These are phyloP conservation scores for Diplogelasinospora grovesii DNA, from an alignment of 495 filamentous ascomycete genomes.

Conservation along the genomic window DNA sequence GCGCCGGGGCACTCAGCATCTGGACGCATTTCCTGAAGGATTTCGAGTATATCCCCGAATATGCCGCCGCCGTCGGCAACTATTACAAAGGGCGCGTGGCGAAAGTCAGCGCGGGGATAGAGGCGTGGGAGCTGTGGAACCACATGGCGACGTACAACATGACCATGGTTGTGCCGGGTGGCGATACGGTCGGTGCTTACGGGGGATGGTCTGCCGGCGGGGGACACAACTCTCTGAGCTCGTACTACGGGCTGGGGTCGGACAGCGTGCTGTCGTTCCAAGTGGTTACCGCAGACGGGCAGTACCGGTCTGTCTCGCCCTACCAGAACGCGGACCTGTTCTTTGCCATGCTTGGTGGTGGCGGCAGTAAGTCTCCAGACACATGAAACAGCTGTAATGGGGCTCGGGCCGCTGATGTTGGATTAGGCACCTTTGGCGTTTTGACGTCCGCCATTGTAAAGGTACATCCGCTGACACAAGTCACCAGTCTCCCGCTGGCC, in stretches of 20 bases:
- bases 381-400: too few species aligned
- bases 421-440: conserved; percentile 46
- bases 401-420: too few species aligned
- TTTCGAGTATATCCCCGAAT: conserved; percentile 30
- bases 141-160: conserved; percentile 28
- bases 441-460: conserved; percentile 44
- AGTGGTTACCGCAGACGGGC: conserved; percentile 48
- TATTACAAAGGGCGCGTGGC: conserved; percentile 33
- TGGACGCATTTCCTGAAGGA: conserved; percentile 52
- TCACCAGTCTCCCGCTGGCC: conserved; percentile 19
- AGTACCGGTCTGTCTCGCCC: conserved; percentile 42
- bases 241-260: conserved; percentile 46
- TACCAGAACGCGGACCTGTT: conserved; percentile 48
- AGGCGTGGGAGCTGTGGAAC: conserved; percentile 33
- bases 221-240: conserved; percentile 45
- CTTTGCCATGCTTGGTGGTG: conserved; percentile 48
- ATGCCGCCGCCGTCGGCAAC: conserved; percentile 33
- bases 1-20: conserved; percentile 47
- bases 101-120: conserved; percentile 37
- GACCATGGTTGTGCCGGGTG: conserved; percentile 38
- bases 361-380: conserved; percentile 26
- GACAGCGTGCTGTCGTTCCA: conserved; percentile 44
- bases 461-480: conserved; percentile 24
- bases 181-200: conserved; percentile 25
- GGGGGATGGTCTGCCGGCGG: conserved; percentile 37